Evolutionary conservation across 129 eudicot species (phyloP).

Genomic region (Flaveria brownii): DNA sequence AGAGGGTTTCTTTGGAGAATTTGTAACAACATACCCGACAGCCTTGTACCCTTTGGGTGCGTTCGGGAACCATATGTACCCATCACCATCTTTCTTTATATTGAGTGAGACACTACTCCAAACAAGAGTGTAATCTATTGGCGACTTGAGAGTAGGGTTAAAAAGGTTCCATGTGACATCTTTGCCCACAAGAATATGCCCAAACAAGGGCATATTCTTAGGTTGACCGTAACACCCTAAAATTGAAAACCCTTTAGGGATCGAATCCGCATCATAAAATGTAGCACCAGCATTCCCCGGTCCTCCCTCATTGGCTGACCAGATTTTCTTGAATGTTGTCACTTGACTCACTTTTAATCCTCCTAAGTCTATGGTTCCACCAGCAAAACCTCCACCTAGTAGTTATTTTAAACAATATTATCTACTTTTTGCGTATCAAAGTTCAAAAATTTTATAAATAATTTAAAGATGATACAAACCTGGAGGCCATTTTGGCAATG

Average conservation of each 20-base stretch:
- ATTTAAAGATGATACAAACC: slow-evolving; percentile 33
- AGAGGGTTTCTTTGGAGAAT: slow-evolving; percentile 53
- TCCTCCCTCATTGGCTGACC: slow-evolving; percentile 65
- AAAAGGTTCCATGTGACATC: slow-evolving; percentile 38
- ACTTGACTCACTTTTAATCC: slow-evolving; percentile 55
- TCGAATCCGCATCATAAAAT: slow-evolving; percentile 35
- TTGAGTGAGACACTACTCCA: slow-evolving; percentile 64
- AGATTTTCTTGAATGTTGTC: slow-evolving; percentile 51
- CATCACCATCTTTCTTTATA: slow-evolving; percentile 54
- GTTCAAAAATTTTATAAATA: not conserved
- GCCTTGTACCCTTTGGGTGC: slow-evolving; percentile 70
- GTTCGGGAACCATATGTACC: slow-evolving; percentile 70
- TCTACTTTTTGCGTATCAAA: not conserved
- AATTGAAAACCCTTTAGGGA: slow-evolving; percentile 55
- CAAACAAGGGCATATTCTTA: slow-evolving; percentile 50
- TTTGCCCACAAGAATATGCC: slow-evolving; percentile 52
- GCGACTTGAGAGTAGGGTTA: slow-evolving; percentile 36
- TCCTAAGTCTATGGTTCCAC: slow-evolving; percentile 68
- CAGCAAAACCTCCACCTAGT: slow-evolving; percentile 52
- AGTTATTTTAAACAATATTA: not conserved
- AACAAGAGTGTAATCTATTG: slow-evolving; percentile 66
- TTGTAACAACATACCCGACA: slow-evolving; percentile 60
- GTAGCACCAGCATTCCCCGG: slow-evolving; percentile 41
- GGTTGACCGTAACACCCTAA: slow-evolving; percentile 55
- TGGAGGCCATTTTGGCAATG: slow-evolving; percentile 56